Conservation (phyloP, 2,329 filamentous ascomycete species). For the Penicillium olsonii region DNA sequence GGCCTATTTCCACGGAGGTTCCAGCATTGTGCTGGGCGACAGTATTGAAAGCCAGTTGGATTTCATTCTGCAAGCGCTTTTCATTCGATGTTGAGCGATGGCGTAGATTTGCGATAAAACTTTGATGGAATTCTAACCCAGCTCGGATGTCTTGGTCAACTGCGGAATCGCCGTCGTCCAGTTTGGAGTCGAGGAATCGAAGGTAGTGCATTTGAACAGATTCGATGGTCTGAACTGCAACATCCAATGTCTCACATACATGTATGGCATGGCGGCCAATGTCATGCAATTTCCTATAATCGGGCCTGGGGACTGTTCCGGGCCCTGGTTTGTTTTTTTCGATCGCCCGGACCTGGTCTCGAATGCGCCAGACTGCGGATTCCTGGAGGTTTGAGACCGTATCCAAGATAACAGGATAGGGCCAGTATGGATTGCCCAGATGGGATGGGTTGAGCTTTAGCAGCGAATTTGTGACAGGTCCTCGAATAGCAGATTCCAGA, state of each 20-base stretch:
- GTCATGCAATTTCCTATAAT: neutral
- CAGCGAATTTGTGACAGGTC: neutral
- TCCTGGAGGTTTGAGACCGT: neutral
- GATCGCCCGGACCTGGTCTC: neutral
- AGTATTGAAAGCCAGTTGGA: constrained; percentile 33
- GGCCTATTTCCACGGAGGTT: constrained; percentile 26
- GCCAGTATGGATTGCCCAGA: neutral
- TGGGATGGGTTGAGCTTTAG: neutral
- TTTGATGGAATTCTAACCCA: neutral
- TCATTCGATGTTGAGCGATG: constrained; percentile 18
- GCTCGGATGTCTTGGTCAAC: neutral
- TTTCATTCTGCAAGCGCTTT: constrained; percentile 33
- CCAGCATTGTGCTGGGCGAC: constrained; percentile 32
- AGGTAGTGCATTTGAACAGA: neutral
- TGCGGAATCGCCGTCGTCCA: neutral
- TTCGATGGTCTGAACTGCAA: neutral
- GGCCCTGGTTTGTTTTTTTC: neutral
- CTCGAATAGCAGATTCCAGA: neutral
- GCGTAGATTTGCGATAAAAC: neutral
- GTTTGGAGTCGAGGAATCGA: neutral
- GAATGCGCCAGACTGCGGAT: neutral
- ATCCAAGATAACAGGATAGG: neutral
- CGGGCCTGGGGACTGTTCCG: neutral
- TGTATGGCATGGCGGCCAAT: constrained; percentile 2
- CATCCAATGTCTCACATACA: neutral